phyloP scores from a whole-genome alignment of 345 rosid species.

The Pistacia vera region DNA sequence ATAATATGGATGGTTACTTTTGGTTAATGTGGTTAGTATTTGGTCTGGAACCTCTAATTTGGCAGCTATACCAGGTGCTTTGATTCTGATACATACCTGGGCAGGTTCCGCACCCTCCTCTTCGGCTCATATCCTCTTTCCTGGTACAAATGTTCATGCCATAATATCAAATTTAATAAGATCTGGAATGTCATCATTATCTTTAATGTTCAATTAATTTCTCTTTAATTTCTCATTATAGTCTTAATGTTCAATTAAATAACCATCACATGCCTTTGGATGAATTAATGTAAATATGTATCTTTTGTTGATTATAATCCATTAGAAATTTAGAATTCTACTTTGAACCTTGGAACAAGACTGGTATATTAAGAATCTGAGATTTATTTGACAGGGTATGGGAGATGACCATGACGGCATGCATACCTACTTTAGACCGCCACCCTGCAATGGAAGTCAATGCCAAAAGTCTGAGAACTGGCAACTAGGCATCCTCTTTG shows the following conservation, averaged over 20 bases:
- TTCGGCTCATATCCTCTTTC: constrained; percentile 47
- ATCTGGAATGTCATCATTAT: not conserved
- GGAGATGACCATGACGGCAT: constrained; percentile 51
- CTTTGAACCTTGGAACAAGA: not conserved
- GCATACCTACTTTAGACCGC: constrained; percentile 45
- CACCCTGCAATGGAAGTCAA: constrained; percentile 26
- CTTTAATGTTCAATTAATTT: too few species aligned
- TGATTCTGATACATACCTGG: constrained; percentile 56
- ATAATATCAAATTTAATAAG: not conserved
- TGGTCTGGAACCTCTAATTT: constrained; percentile 62
- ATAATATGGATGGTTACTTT: constrained; percentile 55
- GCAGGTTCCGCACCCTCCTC: constrained; percentile 54
- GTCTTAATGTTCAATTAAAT: too few species aligned
- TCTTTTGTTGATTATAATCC: not conserved
- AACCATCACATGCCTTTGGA: not conserved
- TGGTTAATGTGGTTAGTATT: constrained; percentile 53
- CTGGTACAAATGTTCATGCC: constrained; percentile 30
- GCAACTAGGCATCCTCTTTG: constrained; percentile 49
- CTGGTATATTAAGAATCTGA: not conserved
- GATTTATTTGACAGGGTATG: constrained; percentile 53
- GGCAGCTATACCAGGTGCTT: constrained; percentile 56
- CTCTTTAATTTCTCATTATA: too few species aligned
- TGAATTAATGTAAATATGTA: not conserved
- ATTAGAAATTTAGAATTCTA: not conserved
- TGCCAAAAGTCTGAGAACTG: constrained; percentile 41